Percentiles rank a stretch among this genome's conserved stretches.
These are phyloP conservation scores for Lignosus rhinocerotis DNA, from an alignment of 1,284 basidiomycete genomes.

Conservation along the genomic window DNA sequence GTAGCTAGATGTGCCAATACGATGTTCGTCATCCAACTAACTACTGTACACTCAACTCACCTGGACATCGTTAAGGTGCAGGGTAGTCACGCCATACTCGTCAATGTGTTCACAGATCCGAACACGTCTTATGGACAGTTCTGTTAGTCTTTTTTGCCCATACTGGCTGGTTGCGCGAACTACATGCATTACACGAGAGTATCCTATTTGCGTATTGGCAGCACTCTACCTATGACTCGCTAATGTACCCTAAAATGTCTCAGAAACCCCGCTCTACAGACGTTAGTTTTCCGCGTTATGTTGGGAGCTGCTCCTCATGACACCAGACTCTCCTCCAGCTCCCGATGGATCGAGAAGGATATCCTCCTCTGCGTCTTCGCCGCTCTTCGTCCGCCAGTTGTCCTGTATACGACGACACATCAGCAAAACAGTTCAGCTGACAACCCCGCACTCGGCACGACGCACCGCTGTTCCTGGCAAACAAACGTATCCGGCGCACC, in stretches of 20 bases:
- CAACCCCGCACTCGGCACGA: neutral
- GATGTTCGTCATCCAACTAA: too few species aligned
- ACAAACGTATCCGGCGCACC: slow-evolving; percentile 94
- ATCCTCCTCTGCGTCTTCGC: slow-evolving; percentile 88
- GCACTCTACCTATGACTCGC: neutral
- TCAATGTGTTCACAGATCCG: too few species aligned
- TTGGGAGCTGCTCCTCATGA: neutral
- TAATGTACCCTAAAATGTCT: neutral
- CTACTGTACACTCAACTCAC: too few species aligned
- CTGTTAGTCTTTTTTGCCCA: neutral
- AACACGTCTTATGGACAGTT: too few species aligned
- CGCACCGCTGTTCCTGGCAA: slow-evolving; percentile 89
- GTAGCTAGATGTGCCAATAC: too few species aligned
- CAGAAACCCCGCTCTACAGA: neutral
- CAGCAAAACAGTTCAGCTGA: neutral
- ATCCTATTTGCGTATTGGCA: neutral
- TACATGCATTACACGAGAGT: neutral
- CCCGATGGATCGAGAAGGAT: slow-evolving; percentile 82
- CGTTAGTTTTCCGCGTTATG: neutral
- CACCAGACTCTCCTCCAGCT: slow-evolving; percentile 43
- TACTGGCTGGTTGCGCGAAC: too few species aligned
- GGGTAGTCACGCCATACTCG: too few species aligned
- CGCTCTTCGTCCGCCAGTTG: slow-evolving; percentile 87
- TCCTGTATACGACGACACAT: slow-evolving; percentile 44
- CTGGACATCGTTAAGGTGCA: too few species aligned